These are phyloP conservation scores for Rhodotorula mucilaginosa DNA, from an alignment of 1,284 basidiomycete species.

Conservation along the genomic window DNA sequence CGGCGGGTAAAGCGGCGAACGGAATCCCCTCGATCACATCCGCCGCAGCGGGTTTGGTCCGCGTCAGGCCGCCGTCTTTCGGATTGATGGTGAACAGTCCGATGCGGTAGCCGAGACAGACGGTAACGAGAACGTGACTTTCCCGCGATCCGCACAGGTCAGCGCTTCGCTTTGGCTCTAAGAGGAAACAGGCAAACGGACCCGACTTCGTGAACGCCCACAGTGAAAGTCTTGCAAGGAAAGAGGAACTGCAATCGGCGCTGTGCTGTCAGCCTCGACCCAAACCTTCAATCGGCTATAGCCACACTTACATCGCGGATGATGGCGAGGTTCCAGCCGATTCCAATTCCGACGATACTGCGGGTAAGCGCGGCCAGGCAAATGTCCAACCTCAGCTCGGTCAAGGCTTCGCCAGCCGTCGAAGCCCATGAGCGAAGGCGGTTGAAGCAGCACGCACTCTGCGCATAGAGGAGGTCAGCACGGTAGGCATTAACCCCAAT, in stretches of 20 bases:
- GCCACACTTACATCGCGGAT: slow-evolving; percentile 25
- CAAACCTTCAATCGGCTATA: no score
- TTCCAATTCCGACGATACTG: slow-evolving; percentile 41
- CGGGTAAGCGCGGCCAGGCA: no score
- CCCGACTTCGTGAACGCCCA: slow-evolving; percentile 43
- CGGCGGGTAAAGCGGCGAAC: slow-evolving; percentile 27
- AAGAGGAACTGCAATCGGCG: slow-evolving; percentile 31
- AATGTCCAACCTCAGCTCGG: not conserved
- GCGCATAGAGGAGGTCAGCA: not conserved
- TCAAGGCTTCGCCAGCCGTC: no score
- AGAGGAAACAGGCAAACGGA: not conserved
- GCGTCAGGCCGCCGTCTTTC: slow-evolving; percentile 22
- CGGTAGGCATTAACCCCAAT: not conserved
- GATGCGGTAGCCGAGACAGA: slow-evolving; percentile 25
- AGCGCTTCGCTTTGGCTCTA: not conserved
- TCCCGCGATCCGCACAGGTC: no score
- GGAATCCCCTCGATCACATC: slow-evolving; percentile 20
- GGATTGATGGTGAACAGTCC: slow-evolving; percentile 28
- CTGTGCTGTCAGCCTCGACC: not conserved
- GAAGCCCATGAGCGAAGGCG: no score
- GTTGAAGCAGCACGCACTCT: no score
- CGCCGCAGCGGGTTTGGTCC: slow-evolving; percentile 3
- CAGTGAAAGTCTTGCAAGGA: slow-evolving; percentile 42
- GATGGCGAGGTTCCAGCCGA: slow-evolving; percentile 44
- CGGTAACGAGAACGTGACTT: slow-evolving; percentile 24